A percentile compares a stretch with the other conserved stretches of the same genome.
Evolutionary conservation across 75 land plant species (phyloP).

Genomic region (Ceratopteris richardii): DNA sequence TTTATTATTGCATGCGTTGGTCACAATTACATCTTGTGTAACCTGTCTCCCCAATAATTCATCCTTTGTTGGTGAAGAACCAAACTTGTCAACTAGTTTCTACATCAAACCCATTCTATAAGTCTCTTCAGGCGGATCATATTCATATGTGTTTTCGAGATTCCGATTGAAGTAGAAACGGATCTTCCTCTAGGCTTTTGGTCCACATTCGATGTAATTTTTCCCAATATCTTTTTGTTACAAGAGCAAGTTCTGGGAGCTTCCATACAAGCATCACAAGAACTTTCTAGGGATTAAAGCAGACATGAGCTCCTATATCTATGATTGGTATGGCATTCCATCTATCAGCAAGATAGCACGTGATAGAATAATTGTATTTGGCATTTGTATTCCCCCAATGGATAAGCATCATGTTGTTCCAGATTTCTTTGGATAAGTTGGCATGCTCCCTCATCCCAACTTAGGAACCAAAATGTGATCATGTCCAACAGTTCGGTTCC

Average conservation of each 20-base stretch:
- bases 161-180: slow-evolving; percentile 94
- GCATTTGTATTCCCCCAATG: slow-evolving; percentile 98
- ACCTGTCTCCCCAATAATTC: slow-evolving; percentile 78
- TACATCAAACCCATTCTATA: slow-evolving; percentile 96
- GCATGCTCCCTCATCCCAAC: slow-evolving; percentile 99
- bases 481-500: slow-evolving; percentile 80
- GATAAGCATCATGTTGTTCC: slow-evolving; percentile 88
- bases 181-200: slow-evolving; percentile 42
- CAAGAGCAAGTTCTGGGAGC: slow-evolving; percentile 42
- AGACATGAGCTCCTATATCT: slow-evolving; percentile 72
- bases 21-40: slow-evolving; percentile 59
- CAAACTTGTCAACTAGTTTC: slow-evolving; percentile 76
- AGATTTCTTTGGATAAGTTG: slow-evolving; percentile 95
- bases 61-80: slow-evolving; percentile 72
- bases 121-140: slow-evolving; percentile 74
- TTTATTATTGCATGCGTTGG: slow-evolving; percentile 38
- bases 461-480: slow-evolving; percentile 96
- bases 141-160: slow-evolving; percentile 55
- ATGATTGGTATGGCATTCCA: slow-evolving; percentile 66
- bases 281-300: slow-evolving; percentile 87
- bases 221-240: slow-evolving; percentile 47
- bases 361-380: slow-evolving; percentile 82
- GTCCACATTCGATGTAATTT: slow-evolving; percentile 26
- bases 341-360: slow-evolving; percentile 74
- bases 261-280: slow-evolving; percentile 97